These are phyloP conservation scores for Macrolepiota dolichaula DNA, from an alignment of 768 basidiomycete genomes.

Conservation along the genomic window DNA sequence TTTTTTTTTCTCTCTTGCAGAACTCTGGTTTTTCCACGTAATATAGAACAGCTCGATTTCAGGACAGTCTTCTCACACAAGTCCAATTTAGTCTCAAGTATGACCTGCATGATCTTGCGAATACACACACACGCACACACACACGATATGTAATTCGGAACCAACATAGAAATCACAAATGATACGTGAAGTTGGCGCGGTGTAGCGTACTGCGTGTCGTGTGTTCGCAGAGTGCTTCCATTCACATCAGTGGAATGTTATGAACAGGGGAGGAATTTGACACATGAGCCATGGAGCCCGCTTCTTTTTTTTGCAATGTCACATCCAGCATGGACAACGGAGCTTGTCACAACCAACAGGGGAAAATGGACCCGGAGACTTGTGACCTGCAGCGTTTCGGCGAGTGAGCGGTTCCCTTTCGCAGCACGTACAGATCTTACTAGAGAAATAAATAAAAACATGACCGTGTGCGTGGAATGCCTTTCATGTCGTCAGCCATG, in stretches of 20 bases:
- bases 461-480: not conserved
- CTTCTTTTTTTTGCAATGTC: constrained; percentile 5
- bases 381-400: too few species aligned
- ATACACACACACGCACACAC: not conserved
- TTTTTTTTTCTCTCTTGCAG: not conserved
- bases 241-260: constrained; percentile 10
- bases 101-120: too few species aligned
- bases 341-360: not conserved
- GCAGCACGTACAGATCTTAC: too few species aligned
- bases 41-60: not conserved
- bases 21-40: constrained; percentile 8
- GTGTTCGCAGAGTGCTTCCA: constrained; percentile 4
- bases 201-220: not conserved
- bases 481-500: not conserved
- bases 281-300: not conserved
- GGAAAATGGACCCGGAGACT: not conserved
- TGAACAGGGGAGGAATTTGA: not conserved
- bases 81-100: not conserved
- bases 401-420: too few species aligned
- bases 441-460: too few species aligned
- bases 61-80: not conserved
- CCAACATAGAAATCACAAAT: not conserved
- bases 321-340: constrained; percentile 6
- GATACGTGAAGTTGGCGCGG: not conserved
- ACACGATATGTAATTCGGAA: not conserved